phyloP scores from a whole-genome alignment of 1,284 basidiomycete species.

The Kalmanozyma brasiliensis region DNA sequence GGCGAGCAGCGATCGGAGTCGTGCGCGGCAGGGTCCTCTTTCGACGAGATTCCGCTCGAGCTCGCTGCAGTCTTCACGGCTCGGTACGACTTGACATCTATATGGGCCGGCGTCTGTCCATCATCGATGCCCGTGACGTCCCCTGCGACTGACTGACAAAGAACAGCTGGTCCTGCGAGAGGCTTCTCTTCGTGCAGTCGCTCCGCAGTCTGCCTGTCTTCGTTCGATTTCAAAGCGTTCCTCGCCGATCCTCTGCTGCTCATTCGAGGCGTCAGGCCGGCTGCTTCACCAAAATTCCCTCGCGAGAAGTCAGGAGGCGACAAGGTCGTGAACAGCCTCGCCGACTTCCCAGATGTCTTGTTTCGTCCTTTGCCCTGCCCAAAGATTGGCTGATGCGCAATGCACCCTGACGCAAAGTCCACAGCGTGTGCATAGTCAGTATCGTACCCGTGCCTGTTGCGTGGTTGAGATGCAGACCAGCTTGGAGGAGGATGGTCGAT shows the following conservation, averaged over 20 bases:
- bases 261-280: constrained; percentile 10
- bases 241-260: constrained; percentile 5
- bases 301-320: constrained; percentile 26
- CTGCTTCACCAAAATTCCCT: neutral
- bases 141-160: too few species aligned
- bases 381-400: constrained; percentile 33
- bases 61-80: too few species aligned
- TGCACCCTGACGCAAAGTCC: constrained; percentile 25
- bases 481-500: too few species aligned
- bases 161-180: too few species aligned
- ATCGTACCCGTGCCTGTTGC: constrained; percentile 10
- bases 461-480: neutral
- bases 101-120: too few species aligned
- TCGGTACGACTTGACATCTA: too few species aligned
- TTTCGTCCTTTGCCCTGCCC: constrained; percentile 6
- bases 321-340: constrained; percentile 7
- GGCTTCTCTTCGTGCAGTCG: neutral
- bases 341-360: neutral
- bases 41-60: too few species aligned
- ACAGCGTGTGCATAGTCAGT: constrained; percentile 10
- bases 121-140: too few species aligned
- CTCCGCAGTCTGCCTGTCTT: neutral
- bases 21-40: too few species aligned
- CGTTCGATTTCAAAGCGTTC: constrained; percentile 1
- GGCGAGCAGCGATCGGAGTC: too few species aligned